A percentile compares a stretch with the other conserved stretches of the same genome.
These are phyloP conservation scores for Cryptococcus deneoformans DNA, from an alignment of 1,284 basidiomycete species.

Conservation along the genomic window DNA sequence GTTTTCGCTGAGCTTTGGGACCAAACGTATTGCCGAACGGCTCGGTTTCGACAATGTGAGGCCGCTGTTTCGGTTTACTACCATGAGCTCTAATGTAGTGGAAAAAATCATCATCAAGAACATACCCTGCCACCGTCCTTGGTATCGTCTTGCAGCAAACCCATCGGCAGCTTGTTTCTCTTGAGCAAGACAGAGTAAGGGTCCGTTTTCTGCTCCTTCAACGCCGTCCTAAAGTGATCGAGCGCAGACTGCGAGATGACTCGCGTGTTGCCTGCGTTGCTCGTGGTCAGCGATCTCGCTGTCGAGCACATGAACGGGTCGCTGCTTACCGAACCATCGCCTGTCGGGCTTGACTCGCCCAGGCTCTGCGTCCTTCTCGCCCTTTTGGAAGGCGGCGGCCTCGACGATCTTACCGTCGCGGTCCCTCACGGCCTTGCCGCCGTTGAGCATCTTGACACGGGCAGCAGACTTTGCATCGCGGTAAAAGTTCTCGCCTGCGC, in stretches of 20 bases:
- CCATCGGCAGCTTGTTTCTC: constrained; percentile 93
- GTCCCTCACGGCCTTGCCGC: constrained; percentile 84
- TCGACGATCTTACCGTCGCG: constrained; percentile 84
- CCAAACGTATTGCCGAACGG: constrained; percentile 91
- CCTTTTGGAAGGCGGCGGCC: constrained; percentile 90
- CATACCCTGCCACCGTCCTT: constrained; percentile 77
- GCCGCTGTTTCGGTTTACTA: constrained; percentile 61
- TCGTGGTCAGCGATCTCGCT: constrained; percentile 86
- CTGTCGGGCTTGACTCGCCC: constrained; percentile 90
- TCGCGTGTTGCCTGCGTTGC: constrained; percentile 89
- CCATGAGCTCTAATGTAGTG: too few relatives aligned
- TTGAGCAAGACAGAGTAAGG: constrained; percentile 90
- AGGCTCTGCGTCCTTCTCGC: constrained; percentile 79
- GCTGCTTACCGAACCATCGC: constrained; percentile 83
- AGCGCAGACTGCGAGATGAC: constrained; percentile 95
- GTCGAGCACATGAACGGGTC: constrained; percentile 55
- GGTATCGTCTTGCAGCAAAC: constrained; percentile 77
- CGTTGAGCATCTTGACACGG: constrained; percentile 83
- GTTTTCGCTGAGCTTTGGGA: constrained; percentile 87
- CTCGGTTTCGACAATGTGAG: constrained; percentile 91
- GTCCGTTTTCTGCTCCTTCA: constrained; percentile 77
- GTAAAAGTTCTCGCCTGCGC: constrained; percentile 77
- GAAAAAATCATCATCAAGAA: constrained; percentile 67
- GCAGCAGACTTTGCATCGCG: constrained; percentile 82
- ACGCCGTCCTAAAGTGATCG: constrained; percentile 88